phyloP scores from a whole-genome alignment of 177 flowering plant genomes.

The Vitis hybrid region DNA sequence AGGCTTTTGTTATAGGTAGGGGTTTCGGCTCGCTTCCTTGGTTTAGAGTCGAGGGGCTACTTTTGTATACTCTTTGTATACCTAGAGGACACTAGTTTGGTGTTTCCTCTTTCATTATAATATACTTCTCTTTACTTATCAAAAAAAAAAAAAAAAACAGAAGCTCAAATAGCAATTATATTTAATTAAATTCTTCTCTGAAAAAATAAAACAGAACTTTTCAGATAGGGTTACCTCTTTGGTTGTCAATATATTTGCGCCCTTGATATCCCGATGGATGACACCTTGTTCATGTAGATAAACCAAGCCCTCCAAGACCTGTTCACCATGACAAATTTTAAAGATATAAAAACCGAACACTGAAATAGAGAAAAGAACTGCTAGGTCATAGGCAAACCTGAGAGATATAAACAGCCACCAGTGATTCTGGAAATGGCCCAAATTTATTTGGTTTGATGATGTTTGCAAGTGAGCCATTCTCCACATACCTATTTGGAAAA shows the following conservation, averaged over 20 bases:
- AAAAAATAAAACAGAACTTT: background rate
- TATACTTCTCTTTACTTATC: too few species aligned
- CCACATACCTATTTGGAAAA: constrained; percentile 71
- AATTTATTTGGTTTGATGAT: constrained; percentile 97
- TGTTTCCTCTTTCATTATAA: too few species aligned
- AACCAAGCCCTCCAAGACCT: constrained; percentile 98
- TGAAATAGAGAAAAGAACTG: background rate
- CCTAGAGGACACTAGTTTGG: too few species aligned
- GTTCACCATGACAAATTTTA: constrained; percentile 6
- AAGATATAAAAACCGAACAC: background rate
- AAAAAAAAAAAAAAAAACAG: too few species aligned
- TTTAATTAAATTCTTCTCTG: background rate
- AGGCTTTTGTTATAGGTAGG: too few species aligned
- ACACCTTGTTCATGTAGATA: constrained; percentile 99
- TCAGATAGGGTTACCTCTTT: constrained; percentile 67
- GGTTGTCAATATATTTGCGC: constrained; percentile 96
- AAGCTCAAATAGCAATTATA: too few species aligned
- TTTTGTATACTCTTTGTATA: too few species aligned
- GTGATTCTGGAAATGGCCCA: constrained; percentile 96
- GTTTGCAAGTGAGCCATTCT: constrained; percentile 99
- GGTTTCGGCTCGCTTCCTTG: too few species aligned
- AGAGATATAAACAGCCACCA: constrained; percentile 94
- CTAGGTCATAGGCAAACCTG: constrained; percentile 59
- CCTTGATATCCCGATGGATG: constrained; percentile 97
- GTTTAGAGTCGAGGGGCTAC: too few species aligned